A percentile compares a stretch with the other conserved stretches of the same genome.
Evolutionary conservation across 2,329 filamentous ascomycete genomes (phyloP).

Genomic region (Orbilia ellipsospora): DNA sequence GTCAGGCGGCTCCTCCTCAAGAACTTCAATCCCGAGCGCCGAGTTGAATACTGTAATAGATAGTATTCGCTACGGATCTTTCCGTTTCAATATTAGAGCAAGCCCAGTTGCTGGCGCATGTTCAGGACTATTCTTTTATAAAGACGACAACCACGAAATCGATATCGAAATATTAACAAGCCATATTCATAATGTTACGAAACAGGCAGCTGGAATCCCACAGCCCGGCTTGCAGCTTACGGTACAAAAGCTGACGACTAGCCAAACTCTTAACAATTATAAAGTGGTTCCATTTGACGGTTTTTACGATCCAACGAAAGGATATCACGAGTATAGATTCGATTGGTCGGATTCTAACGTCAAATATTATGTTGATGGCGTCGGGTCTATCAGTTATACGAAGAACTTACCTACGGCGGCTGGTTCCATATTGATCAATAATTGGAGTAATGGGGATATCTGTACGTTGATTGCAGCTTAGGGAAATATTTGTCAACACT

Average conservation of each 20-base stretch:
- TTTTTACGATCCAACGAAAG: constrained; percentile 36
- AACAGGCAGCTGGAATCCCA: constrained; percentile 25
- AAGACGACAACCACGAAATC: constrained; percentile 53
- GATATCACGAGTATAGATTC: constrained; percentile 49
- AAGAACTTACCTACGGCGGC: constrained; percentile 9
- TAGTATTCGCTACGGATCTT: constrained; percentile 49
- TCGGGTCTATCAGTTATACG: constrained; percentile 10
- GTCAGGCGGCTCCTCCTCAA: constrained; percentile 31
- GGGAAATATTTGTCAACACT: background rate
- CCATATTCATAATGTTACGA: constrained; percentile 26
- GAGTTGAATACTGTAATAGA: constrained; percentile 25
- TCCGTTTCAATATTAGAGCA: constrained; percentile 38
- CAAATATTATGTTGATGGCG: constrained; percentile 33
- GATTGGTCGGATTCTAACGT: constrained; percentile 40
- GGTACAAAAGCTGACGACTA: constrained; percentile 27
- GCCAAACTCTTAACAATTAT: constrained; percentile 21
- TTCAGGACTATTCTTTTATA: constrained; percentile 44
- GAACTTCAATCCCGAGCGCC: constrained; percentile 24
- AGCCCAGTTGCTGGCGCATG: constrained; percentile 41
- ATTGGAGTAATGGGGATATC: constrained; percentile 50
- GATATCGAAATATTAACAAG: constrained; percentile 52
- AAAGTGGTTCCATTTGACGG: constrained; percentile 42
- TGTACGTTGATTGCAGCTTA: constrained; percentile 18
- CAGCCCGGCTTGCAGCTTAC: constrained; percentile 45
- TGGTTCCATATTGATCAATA: constrained; percentile 39